phyloP scores from a whole-genome alignment of 495 filamentous ascomycete species.

The Glarea lozoyensis region DNA sequence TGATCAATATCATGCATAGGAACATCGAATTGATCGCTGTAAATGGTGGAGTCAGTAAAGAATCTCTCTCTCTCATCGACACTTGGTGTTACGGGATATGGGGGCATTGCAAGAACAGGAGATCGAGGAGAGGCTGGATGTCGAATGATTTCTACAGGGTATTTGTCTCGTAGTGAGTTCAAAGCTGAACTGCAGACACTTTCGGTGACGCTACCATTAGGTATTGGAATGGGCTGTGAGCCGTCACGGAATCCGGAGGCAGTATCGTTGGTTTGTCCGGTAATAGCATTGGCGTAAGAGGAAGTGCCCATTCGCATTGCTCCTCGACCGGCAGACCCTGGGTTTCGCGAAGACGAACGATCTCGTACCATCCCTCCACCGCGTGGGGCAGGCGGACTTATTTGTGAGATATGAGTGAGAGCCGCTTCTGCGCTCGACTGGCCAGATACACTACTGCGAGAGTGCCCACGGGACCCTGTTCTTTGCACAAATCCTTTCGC shows the following conservation, averaged over 20 bases:
- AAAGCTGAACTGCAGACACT: constrained; percentile 9
- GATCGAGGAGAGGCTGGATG: not conserved
- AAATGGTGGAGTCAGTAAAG: too few species aligned
- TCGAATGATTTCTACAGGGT: constrained; percentile 3
- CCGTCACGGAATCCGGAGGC: constrained; percentile 1
- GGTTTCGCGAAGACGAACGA: constrained; percentile 4
- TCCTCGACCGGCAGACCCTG: constrained; percentile 2
- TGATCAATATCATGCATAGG: too few species aligned
- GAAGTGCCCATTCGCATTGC: constrained; percentile 8
- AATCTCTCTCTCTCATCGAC: too few species aligned
- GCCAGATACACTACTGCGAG: constrained; percentile 25
- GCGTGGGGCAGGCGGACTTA: constrained; percentile 16
- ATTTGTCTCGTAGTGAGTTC: constrained; percentile 13
- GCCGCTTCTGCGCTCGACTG: constrained; percentile 17
- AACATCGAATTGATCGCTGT: too few species aligned
- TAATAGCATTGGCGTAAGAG: constrained; percentile 18
- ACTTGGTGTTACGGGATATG: constrained; percentile 12
- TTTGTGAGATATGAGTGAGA: constrained; percentile 15
- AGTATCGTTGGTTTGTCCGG: constrained; percentile 6
- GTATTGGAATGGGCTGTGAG: not conserved
- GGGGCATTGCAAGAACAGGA: constrained; percentile 2
- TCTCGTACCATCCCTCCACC: constrained; percentile 18
- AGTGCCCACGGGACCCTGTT: constrained; percentile 22
- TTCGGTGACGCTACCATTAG: not conserved
- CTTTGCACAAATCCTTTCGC: constrained; percentile 27